Evolutionary conservation across 495 filamentous ascomycete genomes (phyloP).

Genomic region (Xylaria grammica): DNA sequence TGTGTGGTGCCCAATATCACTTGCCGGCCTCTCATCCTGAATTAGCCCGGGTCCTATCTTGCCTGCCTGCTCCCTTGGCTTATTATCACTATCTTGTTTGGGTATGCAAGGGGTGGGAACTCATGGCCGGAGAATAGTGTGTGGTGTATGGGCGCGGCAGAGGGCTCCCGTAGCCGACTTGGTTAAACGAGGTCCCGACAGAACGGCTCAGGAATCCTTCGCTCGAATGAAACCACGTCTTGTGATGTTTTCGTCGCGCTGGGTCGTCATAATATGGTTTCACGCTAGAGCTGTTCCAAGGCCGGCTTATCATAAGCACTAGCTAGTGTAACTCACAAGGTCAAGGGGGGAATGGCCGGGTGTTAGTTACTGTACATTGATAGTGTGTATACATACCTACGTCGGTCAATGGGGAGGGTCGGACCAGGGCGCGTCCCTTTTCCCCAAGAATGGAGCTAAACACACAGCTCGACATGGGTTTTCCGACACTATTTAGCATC

Average conservation of each 20-base stretch:
- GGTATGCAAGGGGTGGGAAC: background rate
- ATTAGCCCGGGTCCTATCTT: background rate
- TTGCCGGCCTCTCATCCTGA: background rate
- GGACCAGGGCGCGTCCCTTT: slow-evolving; percentile 2
- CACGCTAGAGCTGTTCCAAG: background rate
- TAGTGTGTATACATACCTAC: too few relatives aligned
- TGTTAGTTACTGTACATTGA: background rate
- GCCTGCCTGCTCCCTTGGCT: background rate
- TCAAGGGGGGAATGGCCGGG: background rate
- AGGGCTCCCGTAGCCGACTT: slow-evolving; percentile 11
- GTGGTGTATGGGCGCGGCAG: too few relatives aligned
- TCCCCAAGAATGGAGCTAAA: background rate
- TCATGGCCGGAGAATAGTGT: background rate
- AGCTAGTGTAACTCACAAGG: background rate
- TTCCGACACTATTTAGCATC: background rate
- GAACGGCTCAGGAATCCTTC: slow-evolving; percentile 4
- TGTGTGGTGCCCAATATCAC: background rate
- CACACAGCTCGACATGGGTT: background rate
- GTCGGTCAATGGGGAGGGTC: too few relatives aligned
- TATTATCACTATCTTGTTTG: background rate
- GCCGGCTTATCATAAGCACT: slow-evolving; percentile 14
- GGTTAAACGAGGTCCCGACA: slow-evolving; percentile 21
- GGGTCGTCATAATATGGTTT: slow-evolving; percentile 11
- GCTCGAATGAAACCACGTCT: background rate
- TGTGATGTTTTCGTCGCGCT: background rate